Evolutionary conservation across 2,329 filamentous ascomycete species (phyloP), one percentile per base, ranked within the genome.

Genomic region (Thielaviopsis euricoi): DNA sequence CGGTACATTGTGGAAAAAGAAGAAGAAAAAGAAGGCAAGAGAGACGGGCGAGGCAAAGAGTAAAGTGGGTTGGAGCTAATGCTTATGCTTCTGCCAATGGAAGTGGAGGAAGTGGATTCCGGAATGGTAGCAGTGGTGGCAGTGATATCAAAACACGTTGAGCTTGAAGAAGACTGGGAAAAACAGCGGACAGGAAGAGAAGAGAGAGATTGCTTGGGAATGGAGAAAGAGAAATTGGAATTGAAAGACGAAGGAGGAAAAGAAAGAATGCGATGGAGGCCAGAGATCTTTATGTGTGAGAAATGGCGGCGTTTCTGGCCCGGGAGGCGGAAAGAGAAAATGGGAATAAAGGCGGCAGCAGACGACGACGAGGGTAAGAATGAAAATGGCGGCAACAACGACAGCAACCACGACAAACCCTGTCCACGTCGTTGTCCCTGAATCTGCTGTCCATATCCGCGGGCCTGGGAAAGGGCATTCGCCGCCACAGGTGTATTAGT

Each of bases 1-100:
- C 72, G 72, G 65, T 73, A 71, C 72, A 74, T 74, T 52, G 58
- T 50, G 60, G 57, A 60, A 58, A 56, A 59, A 55, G 55, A 52
- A 46, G 50, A 62, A 56, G 62, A 59, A 53, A 58, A 59, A 59
- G 51, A 57, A 56, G 53, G 25, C 43, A 48, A 52, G n/a, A n/a
- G n/a, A 59, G 56, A 55, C 53, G 54, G 26, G 52, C 43, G 43
- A 56, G 57, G 58, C 53, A 51, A 13, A 33, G 53, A 52, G 49
- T 50, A 58, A 54, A 33, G 49, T 26, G 53, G 54, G 43, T 48
- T 48, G 6, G 43, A 48, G 37, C 37, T n/a, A 29, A 26, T 25
- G 48, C 46, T 54, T 54, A 50, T 21, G 53, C 48, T 59, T 60
- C 56, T 61, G 50, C 55, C 55, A 58, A 58, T 60, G 51, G 58